Conservation (phyloP, 495 filamentous ascomycete species). For the Aspergillus carlsbadensis region DNA sequence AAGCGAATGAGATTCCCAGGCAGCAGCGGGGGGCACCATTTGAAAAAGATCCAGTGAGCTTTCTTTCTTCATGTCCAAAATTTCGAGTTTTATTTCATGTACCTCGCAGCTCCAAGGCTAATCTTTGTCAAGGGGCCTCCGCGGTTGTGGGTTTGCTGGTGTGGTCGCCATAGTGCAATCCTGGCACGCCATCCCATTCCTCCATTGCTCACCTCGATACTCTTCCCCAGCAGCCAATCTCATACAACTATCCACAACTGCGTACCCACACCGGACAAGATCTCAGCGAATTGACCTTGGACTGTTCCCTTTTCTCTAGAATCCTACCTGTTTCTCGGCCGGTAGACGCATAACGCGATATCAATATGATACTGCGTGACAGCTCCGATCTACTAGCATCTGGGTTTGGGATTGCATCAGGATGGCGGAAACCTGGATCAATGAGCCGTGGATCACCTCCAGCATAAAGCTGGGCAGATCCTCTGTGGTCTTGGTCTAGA, state of each 20-base stretch:
- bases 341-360: constrained; percentile 30
- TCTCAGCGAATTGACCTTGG: background rate
- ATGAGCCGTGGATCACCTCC: background rate
- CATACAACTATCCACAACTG: background rate
- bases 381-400: background rate
- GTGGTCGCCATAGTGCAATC: constrained; percentile 11
- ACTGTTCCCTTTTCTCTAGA: background rate
- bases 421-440: background rate
- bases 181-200: constrained; percentile 22
- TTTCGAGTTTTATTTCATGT: background rate
- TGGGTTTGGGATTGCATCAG: constrained; percentile 4
- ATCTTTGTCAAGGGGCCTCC: background rate
- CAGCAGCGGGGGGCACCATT: no score
- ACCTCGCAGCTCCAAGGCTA: background rate
- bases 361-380: constrained; percentile 30
- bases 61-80: no score
- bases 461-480: constrained; percentile 1
- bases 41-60: no score
- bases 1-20: no score
- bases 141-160: background rate
- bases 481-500: background rate
- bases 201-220: constrained; percentile 14
- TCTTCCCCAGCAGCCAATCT: constrained; percentile 7
- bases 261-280: constrained; percentile 8
- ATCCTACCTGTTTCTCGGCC: constrained; percentile 4